Evolutionary conservation across 805 yeast species (phyloP).

Genomic region (Cyberlindnera petersonii): DNA sequence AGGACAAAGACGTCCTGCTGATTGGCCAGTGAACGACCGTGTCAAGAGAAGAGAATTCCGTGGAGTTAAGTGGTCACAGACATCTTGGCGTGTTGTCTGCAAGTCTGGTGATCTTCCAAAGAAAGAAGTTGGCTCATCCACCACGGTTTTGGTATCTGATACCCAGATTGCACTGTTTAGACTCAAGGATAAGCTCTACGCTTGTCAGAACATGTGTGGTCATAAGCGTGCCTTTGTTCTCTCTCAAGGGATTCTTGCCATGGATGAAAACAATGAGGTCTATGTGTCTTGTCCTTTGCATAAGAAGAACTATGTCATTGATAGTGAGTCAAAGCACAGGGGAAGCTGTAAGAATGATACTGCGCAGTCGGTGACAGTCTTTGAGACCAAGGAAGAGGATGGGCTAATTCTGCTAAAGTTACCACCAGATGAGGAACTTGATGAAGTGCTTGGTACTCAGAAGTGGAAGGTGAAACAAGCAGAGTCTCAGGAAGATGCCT

Average conservation of each 20-base stretch:
- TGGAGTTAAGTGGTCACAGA: constrained; percentile 31
- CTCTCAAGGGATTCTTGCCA: constrained; percentile 33
- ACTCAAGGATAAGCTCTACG: constrained; percentile 30
- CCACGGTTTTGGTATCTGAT: constrained; percentile 31
- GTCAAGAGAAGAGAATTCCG: constrained; percentile 27
- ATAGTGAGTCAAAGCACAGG: constrained; percentile 18
- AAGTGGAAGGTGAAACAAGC: constrained; percentile 32
- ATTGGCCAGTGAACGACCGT: constrained; percentile 30
- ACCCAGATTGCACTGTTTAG: constrained; percentile 37
- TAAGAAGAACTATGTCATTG: constrained; percentile 32
- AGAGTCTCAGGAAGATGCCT: constrained; percentile 18
- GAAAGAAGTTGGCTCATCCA: constrained; percentile 31
- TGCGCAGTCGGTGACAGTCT: constrained; percentile 32
- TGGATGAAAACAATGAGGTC: constrained; percentile 30
- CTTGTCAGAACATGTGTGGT: constrained; percentile 41
- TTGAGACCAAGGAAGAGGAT: constrained; percentile 32
- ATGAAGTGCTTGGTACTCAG: constrained; percentile 32
- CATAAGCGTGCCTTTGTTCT: constrained; percentile 37
- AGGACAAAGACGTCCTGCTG: constrained; percentile 36
- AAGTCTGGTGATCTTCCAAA: constrained; percentile 27
- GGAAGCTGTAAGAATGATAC: constrained; percentile 33
- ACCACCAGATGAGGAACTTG: constrained; percentile 33
- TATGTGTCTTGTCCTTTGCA: constrained; percentile 37
- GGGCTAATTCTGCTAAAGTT: constrained; percentile 30
- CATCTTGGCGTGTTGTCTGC: constrained; percentile 30